Conservation (phyloP, 495 filamentous ascomycete species). For the Penicillium verhagenii region DNA sequence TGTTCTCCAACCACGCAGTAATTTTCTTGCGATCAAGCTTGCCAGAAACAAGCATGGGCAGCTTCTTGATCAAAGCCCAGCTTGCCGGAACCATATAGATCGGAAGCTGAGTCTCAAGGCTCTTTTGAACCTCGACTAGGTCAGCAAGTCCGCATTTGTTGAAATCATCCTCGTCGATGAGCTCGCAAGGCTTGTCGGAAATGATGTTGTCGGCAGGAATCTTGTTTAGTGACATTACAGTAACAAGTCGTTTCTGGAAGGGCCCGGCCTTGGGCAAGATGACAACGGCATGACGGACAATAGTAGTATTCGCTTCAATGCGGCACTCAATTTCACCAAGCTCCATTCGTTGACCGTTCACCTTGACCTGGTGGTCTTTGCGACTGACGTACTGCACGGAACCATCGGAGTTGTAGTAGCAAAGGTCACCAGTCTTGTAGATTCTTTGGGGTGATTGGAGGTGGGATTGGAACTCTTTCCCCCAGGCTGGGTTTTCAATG, state of each 20-base stretch:
- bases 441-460: slow-evolving; percentile 31
- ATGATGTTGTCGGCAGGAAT: slow-evolving; percentile 30
- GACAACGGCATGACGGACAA: slow-evolving; percentile 47
- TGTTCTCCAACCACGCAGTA: slow-evolving; percentile 41
- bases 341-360: slow-evolving; percentile 68
- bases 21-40: slow-evolving; percentile 51
- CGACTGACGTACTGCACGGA: slow-evolving; percentile 55
- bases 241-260: slow-evolving; percentile 42
- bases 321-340: slow-evolving; percentile 52
- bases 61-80: slow-evolving; percentile 41
- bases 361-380: slow-evolving; percentile 65
- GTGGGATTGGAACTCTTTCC: slow-evolving; percentile 20
- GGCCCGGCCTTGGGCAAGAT: slow-evolving; percentile 43
- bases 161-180: slow-evolving; percentile 29
- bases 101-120: slow-evolving; percentile 37
- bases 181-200: slow-evolving; percentile 34
- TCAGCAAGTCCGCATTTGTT: slow-evolving; percentile 25
- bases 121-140: slow-evolving; percentile 38
- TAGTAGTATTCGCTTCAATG: slow-evolving; percentile 27
- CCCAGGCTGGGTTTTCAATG: slow-evolving; percentile 39
- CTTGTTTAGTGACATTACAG: slow-evolving; percentile 39
- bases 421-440: slow-evolving; percentile 54
- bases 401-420: slow-evolving; percentile 53
- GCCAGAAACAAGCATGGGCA: slow-evolving; percentile 50
- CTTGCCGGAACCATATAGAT: slow-evolving; percentile 51